These are phyloP conservation scores for Andrographis paniculata DNA, from an alignment of 305 asterid genomes.

Conservation along the genomic window DNA sequence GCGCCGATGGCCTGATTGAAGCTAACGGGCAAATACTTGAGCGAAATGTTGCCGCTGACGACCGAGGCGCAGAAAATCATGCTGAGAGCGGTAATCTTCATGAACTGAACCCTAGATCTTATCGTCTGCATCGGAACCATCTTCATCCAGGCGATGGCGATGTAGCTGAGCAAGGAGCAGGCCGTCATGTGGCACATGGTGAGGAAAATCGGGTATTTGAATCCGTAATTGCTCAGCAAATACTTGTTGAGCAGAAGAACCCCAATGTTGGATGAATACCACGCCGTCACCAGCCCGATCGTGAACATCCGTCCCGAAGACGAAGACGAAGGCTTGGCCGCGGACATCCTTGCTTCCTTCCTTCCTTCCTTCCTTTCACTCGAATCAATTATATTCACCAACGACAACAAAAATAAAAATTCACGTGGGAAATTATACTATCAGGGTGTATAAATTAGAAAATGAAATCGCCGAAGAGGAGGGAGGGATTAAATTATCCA, in stretches of 20 bases:
- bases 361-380: too few relatives aligned
- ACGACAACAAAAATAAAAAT: too few relatives aligned
- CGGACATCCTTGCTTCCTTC: slow-evolving; percentile 19
- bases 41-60: slow-evolving; percentile 34
- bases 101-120: slow-evolving; percentile 34
- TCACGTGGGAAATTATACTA: too few relatives aligned
- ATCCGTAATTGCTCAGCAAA: slow-evolving; percentile 34
- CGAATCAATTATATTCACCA: too few relatives aligned
- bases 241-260: slow-evolving; percentile 36
- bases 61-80: slow-evolving; percentile 33
- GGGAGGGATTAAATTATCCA: too few relatives aligned
- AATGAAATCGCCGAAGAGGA: too few relatives aligned
- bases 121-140: slow-evolving; percentile 13
- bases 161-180: slow-evolving; percentile 33
- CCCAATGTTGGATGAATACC: slow-evolving; percentile 41
- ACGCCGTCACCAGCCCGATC: slow-evolving; percentile 30
- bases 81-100: slow-evolving; percentile 33
- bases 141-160: slow-evolving; percentile 36
- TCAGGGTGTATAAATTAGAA: too few relatives aligned
- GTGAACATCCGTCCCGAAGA: slow-evolving; percentile 25
- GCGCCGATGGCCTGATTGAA: slow-evolving; percentile 41
- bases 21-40: slow-evolving; percentile 32
- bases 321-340: slow-evolving; percentile 9
- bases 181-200: slow-evolving; percentile 40
- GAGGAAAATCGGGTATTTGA: slow-evolving; percentile 33